Evolutionary conservation across 1,139 yeast genomes (phyloP), one percentile per base, ranked within the genome.

Genomic region (Nadsonia starkeyi-henricii): DNA sequence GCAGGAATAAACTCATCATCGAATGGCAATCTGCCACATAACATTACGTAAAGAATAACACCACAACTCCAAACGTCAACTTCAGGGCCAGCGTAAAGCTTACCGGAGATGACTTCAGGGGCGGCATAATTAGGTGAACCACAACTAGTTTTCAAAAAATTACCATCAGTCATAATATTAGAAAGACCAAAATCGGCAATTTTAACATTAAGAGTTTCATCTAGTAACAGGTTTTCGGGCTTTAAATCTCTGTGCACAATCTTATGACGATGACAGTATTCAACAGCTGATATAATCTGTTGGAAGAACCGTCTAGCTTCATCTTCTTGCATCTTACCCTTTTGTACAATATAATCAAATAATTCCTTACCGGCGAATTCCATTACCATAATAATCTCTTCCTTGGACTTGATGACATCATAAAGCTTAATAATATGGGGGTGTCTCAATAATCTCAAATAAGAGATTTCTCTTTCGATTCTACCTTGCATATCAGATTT

Each of bases 61-160:
- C 99, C 98, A 58, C 95, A 84, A 0, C 95, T 85, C 99, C 99
- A 93, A 48, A 93, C 97, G 64, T 93, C 98, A 47, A 91, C 98
- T 67, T 91, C 98, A 2, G 97, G 97, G 3, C 98, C 98, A 1
- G 97, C 98, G 61, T 91, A 91, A 51, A 91, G 73, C 63, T 93
- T 89, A 45, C 98, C 98, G 56, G 93, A 80, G 52, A 91, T 91
- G 45, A 91, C 97, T 66, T 91, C 98, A 0, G 98, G 98, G 0
- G 98, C 98, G 1, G 98, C 98, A 62, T 91, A 91, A 62, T 91
- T 89, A 48, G 98, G 97, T 15, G 95, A 85, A 1, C 98, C 98
- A 70, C 98, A 91, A 60, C 91, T 79, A 1, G 98, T 91, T 63
- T 89, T 91, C 61, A 91, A 73, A 61, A 91, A 91, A 63, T 91